Percentiles rank a stretch among this genome's conserved stretches.
phyloP scores from a whole-genome alignment of 192 early-diverging fungal species.

The Tieghemiomyces parasiticus region DNA sequence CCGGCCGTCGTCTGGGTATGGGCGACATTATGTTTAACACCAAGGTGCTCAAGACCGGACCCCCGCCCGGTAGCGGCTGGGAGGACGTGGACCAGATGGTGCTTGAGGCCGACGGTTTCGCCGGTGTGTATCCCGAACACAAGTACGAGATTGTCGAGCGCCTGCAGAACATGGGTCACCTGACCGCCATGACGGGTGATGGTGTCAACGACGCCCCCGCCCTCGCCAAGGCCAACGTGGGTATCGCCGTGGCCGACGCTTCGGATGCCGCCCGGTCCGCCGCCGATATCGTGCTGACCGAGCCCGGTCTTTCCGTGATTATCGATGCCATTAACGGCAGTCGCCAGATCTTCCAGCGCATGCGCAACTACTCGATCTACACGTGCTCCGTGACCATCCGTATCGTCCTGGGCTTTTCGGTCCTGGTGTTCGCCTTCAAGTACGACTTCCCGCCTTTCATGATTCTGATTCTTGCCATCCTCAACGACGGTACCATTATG shows the following conservation, averaged over 20 bases:
- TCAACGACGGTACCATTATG: constrained; percentile 88
- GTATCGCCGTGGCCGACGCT: constrained; percentile 59
- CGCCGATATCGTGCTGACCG: constrained; percentile 62
- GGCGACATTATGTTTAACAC: constrained; percentile 59
- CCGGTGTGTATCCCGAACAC: constrained; percentile 49
- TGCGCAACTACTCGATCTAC: constrained; percentile 85
- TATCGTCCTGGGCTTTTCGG: constrained; percentile 53
- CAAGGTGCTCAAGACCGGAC: constrained; percentile 42
- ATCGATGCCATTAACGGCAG: constrained; percentile 85
- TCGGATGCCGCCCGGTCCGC: constrained; percentile 65
- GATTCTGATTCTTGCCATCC: constrained; percentile 74
- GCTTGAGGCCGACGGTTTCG: constrained; percentile 47
- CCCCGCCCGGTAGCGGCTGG: constrained; percentile 40
- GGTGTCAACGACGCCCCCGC: constrained; percentile 62
- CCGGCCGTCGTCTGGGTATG: constrained; percentile 46
- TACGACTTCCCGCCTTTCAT: constrained; percentile 74
- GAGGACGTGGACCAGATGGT: constrained; percentile 41
- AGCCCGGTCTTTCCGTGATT: constrained; percentile 69
- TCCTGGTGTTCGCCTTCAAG: constrained; percentile 60
- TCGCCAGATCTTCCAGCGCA: constrained; percentile 92
- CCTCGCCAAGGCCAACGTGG: constrained; percentile 53
- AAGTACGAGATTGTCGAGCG: constrained; percentile 58
- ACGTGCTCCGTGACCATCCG: constrained; percentile 79
- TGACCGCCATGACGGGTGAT: constrained; percentile 60
- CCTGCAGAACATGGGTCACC: constrained; percentile 48